Base-by-base conservation (phyloP, 805 yeast species). In the Candida sakaeoensis region DNA sequence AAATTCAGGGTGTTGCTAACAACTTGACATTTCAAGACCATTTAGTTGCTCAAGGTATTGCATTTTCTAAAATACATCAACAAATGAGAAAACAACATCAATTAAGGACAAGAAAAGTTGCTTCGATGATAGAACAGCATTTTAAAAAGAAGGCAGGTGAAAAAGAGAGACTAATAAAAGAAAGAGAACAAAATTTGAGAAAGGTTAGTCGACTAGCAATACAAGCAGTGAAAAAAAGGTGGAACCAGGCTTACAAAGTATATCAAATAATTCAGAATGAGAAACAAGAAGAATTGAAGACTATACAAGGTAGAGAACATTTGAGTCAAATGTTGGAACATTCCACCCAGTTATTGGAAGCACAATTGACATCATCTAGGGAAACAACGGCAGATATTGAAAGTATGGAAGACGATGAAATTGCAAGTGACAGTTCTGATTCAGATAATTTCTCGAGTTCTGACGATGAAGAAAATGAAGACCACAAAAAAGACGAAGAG, bases 201-300 rank as follows among this genome's bases (percentile, higher is more conserved):
- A 77, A 75, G 43, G 58, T 91, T 24, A 95, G 96, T n/a, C 77
- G 87, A 50, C 74, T 81, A 36, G 85, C 95, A 0, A 84, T 85
- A 1, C 82, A 78, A 51, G 88, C 89, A 32, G 96, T 93, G 8
- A 83, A 83, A 60, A 88, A 82, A 57, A 80, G 93, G 53, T 93
- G 99, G 99, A 66, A 73, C 16, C 72, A 89, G 36, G 99, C 97
- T 2, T 86, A 82, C 46, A 88, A 85, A 57, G 95, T 87, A 1
- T 82, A 76, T 54, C 72, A 70, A 36, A 84, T 80, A 12, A 67
- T 85, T 44, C 93, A 85, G 54, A 81, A 82, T 34, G 79, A 82
- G 45, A 87, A 85, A 49, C 82, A 75, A 44, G 95, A 87, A 50
- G 90, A 85, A 48, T 73, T 83, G 51, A 83, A 88, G 55, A 77